These are phyloP conservation scores for Handroanthus guayacan DNA, from an alignment of 257 asterid genomes.

Conservation along the genomic window DNA sequence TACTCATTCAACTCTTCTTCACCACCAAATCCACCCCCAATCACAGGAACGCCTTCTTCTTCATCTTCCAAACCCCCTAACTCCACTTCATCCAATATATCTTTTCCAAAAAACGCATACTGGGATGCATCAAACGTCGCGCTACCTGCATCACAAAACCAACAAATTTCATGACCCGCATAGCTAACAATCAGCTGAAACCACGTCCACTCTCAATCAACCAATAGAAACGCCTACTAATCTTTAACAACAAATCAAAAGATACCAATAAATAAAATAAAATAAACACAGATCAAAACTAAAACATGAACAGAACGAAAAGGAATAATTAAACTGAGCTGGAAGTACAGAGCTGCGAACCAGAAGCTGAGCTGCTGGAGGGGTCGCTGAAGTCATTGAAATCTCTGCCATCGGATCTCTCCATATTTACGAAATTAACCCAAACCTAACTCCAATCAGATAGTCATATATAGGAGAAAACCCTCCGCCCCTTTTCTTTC, in stretches of 20 bases:
- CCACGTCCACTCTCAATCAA: constrained; percentile 9
- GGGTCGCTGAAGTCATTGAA: constrained; percentile 46
- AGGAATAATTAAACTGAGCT: constrained; percentile 12
- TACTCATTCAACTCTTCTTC: constrained; percentile 75
- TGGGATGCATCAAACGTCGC: constrained; percentile 84
- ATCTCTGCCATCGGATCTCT: constrained; percentile 51
- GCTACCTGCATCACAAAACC: constrained; percentile 52
- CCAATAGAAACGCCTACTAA: neutral
- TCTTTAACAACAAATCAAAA: constrained; percentile 20
- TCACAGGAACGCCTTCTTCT: constrained; percentile 46
- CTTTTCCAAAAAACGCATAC: constrained; percentile 83
- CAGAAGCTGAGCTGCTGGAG: constrained; percentile 56
- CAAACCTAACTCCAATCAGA: constrained; percentile 23
- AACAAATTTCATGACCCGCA: constrained; percentile 29
- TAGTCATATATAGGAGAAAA: constrained; percentile 15
- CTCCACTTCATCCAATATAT: constrained; percentile 62
- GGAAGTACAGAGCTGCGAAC: constrained; percentile 41
- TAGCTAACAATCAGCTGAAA: constrained; percentile 12
- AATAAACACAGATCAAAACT: constrained; percentile 24
- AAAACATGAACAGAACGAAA: constrained; percentile 2
- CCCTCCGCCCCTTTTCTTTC: neutral
- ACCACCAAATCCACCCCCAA: constrained; percentile 58
- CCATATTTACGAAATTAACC: constrained; percentile 43
- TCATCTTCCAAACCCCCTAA: constrained; percentile 75
- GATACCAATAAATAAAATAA: neutral